phyloP scores from a whole-genome alignment of 164 flowering plant species.

The Aristolochia contorta region DNA sequence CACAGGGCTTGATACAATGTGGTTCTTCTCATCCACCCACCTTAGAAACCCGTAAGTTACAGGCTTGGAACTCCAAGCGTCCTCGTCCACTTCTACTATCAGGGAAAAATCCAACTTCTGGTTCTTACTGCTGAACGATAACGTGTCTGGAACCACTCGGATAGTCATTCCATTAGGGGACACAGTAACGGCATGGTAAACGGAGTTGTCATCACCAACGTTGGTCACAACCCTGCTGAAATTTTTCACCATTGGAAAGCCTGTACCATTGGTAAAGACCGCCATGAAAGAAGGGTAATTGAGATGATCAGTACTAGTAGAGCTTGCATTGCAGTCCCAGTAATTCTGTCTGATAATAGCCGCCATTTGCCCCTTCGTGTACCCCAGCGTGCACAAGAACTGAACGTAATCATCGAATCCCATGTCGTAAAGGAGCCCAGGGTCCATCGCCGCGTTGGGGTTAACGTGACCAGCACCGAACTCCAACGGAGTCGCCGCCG shows the following conservation, averaged over 20 bases:
- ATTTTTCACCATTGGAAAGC: slow-evolving; percentile 4
- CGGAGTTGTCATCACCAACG: slow-evolving; percentile 10
- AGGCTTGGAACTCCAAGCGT: background rate
- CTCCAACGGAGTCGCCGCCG: slow-evolving; percentile 11
- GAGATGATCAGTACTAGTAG: slow-evolving; percentile 14
- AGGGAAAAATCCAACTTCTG: slow-evolving; percentile 15
- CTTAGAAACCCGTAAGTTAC: background rate
- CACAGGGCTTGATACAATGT: slow-evolving; percentile 7
- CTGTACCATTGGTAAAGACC: slow-evolving; percentile 7
- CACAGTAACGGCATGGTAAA: slow-evolving; percentile 13
- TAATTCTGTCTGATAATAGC: slow-evolving; percentile 11
- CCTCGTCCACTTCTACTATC: slow-evolving; percentile 2
- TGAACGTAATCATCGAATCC: slow-evolving; percentile 13
- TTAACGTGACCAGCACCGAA: slow-evolving; percentile 19
- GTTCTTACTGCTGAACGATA: slow-evolving; percentile 17
- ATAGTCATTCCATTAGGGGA: slow-evolving; percentile 14
- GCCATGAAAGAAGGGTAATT: slow-evolving; percentile 28
- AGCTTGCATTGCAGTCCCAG: slow-evolving; percentile 11
- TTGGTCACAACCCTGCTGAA: slow-evolving; percentile 24
- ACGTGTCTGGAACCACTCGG: slow-evolving; percentile 13
- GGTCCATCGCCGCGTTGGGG: slow-evolving; percentile 18
- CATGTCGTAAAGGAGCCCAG: slow-evolving; percentile 17
- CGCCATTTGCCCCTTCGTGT: slow-evolving; percentile 15
- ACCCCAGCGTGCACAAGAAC: slow-evolving; percentile 14
- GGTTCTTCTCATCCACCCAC: background rate